Evolutionary conservation across 225 moss, liverwort and hornwort genomes (phyloP), one percentile per base, ranked within the genome.

Genomic region (Pseudisothecium myosuroides): DNA sequence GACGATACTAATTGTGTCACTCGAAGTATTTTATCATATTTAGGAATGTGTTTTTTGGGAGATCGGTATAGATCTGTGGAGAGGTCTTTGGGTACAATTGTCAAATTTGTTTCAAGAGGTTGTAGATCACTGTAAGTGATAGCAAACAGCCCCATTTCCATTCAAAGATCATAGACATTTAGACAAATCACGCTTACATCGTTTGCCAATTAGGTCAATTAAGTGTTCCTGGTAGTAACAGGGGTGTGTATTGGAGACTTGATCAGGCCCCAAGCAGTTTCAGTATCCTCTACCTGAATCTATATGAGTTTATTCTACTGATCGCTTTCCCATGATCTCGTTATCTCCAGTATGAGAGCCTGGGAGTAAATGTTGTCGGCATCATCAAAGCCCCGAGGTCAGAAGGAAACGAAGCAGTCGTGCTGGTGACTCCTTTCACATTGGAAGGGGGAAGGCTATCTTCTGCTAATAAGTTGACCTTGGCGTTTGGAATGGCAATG

Each of bases 331-430:
- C 61, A 21, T 87, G 69, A 67, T 67, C 54, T 90, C 60, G 36
- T 82, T 74, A 18, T 85, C 62, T 32, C 74, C 87, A 95, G 95
- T 90, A 88, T 86, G 90, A 63, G 73, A 91, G 64, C 81, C 86
- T 91, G 83, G 97, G 96, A 85, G 94, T 97, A 76, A 99, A 96
- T 89, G 92, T 96, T 81, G 96, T 97, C 81, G 97, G 99, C 85
- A 97, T 99, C 82, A 92, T 99, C 14, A 96, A 96, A 93, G 96
- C 99, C 77, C 97, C 97, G 37, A 96, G 95, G 91, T 96, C 93
- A 49, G 99, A 96, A 92, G 99, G 99, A 84, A 97, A 96, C 90
- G 99, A 99, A 93, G 99, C 99, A 86, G 95, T 99, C 83, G 97
- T 97, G 52, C 87, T 99, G 88, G 99, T 97, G 66, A 96, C 99